Evolutionary conservation across 2,329 filamentous ascomycete genomes (phyloP), one percentile per base, ranked within the genome.

Genomic region (Aschersonia sp.): DNA sequence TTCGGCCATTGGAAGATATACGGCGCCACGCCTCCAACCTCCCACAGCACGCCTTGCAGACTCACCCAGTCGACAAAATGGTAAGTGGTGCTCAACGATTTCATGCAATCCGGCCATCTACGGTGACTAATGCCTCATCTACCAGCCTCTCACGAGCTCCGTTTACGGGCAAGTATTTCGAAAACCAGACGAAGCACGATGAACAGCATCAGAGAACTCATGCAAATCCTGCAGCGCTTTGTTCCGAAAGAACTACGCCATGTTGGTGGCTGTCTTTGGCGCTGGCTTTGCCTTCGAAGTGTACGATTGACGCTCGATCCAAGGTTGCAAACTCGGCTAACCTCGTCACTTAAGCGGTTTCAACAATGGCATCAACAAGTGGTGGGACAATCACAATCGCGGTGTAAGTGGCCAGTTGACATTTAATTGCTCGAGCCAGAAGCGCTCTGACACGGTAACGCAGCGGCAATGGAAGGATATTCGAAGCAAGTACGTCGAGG

Each of bases 391-490:
- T 65, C 69, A 89, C 65, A 98, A 98, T 81, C 78, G 76, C 61
- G 92, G 92, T 61, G 90, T 95, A 87, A 62, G 86, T 82, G 30
- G 32, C 44, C 8, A 43, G 22, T n/a, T 6, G 14, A 30, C 9
- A 43, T 8, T 9, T 12, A 37, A 4, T 5, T 37, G 8, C 4
- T 4, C 12, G 4, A 37, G 35, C 30, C 3, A 29, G 9, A 22
- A 31, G 14, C 22, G 45, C 55, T 53, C 62, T 66, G 56, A 65
- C 53, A 7, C 14, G 40, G 8, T 29, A 41, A 46, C 45, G 32
- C 54, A 97, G 90, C 87, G 90, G 62, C 90, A 95, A 94, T 97
- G 92, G 92, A 95, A 95, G 79, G 92, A 98, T 67, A 95, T 98
- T 74, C 90, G 94, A 72, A 72, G 82, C 67, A 83, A 77, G 69